Percentiles rank a stretch among this genome's conserved stretches.
Conservation (phyloP, 1,139 yeast genomes). For the Hyphopichia khmerensis region DNA sequence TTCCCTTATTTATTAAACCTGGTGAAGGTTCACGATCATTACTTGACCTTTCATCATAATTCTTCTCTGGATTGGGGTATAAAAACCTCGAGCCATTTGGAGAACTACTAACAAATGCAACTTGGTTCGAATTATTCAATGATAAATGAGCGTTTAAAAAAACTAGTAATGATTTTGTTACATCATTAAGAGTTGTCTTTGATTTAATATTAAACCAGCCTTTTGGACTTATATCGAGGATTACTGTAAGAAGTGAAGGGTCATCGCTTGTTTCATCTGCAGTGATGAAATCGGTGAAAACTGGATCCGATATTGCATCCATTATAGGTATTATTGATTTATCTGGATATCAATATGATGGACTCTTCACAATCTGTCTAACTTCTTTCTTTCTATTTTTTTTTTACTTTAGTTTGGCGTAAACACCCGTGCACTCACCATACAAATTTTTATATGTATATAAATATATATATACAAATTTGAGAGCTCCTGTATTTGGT, state of each 20-base stretch:
- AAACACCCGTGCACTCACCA: too few relatives aligned
- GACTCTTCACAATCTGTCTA: too few relatives aligned
- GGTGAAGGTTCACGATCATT: constrained; percentile 11
- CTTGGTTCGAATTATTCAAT: constrained; percentile 78
- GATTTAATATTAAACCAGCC: constrained; percentile 65
- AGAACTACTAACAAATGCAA: constrained; percentile 79
- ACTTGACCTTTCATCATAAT: constrained; percentile 19
- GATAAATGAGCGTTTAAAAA: constrained; percentile 86
- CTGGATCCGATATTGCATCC: constrained; percentile 77
- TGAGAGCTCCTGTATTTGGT: too few relatives aligned
- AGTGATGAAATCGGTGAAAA: constrained; percentile 48
- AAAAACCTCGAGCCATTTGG: constrained; percentile 68
- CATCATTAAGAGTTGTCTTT: constrained; percentile 49
- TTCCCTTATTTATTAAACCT: constrained; percentile 33
- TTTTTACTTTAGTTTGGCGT: too few relatives aligned
- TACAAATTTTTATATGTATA: too few relatives aligned
- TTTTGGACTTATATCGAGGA: constrained; percentile 74
- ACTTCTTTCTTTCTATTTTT: too few relatives aligned
- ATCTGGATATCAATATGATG: too few relatives aligned
- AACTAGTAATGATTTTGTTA: constrained; percentile 61
- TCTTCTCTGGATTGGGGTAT: constrained; percentile 54
- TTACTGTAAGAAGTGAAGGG: constrained; percentile 77
- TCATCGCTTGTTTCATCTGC: constrained; percentile 50
- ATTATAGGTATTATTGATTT: constrained; percentile 34
- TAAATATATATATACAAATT: too few relatives aligned